Evolutionary conservation across 2,329 filamentous ascomycete species (phyloP), one percentile per base, ranked within the genome.

Genomic region (Colletotrichum trifolii): DNA sequence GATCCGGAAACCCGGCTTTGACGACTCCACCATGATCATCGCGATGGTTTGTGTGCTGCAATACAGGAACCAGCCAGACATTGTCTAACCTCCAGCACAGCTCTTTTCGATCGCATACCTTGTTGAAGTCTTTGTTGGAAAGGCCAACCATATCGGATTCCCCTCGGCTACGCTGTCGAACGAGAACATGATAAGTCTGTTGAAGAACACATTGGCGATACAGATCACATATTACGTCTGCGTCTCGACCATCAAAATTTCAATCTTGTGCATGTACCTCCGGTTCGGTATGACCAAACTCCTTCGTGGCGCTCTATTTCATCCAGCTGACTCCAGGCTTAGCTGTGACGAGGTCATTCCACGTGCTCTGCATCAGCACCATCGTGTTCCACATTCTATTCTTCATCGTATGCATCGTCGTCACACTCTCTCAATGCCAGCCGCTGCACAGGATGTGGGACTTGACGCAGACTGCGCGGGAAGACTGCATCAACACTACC

Each of bases 261-360:
- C 80, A 0, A 81, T 83, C 36, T 71, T 83, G 1, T 76, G 76
- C 64, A 82, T 82, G 61, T 83, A 83, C 53, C 74, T 83, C 11
- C 75, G 82, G 35, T 81, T 84, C 48, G 75, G 78, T 79, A 74
- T 40, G 73, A 70, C 5, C 8, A 9, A 12, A 10, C 9, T 15
- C 9, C 6, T 7, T 52, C 33, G 4, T 39, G n/a, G 5, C 35
- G 13, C 8, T 7, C 38, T 0, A 10, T 39, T 39, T 46, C 40
- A 2, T 13, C 15, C 3, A 15, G 8, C 56, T 63, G 7, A 67
- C 48, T 2, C 8, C 1, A 3, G 2, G 45, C 62, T 1, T 39
- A 73, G 70, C 70, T 17, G 64, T 69, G 13, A 58, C 68, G 34
- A 61, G 39, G 2, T 69, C 64, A 0, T 76, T 79, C 57, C 73